These are phyloP conservation scores for Roridomyces roridus DNA, from an alignment of 768 basidiomycete species.

Conservation along the genomic window DNA sequence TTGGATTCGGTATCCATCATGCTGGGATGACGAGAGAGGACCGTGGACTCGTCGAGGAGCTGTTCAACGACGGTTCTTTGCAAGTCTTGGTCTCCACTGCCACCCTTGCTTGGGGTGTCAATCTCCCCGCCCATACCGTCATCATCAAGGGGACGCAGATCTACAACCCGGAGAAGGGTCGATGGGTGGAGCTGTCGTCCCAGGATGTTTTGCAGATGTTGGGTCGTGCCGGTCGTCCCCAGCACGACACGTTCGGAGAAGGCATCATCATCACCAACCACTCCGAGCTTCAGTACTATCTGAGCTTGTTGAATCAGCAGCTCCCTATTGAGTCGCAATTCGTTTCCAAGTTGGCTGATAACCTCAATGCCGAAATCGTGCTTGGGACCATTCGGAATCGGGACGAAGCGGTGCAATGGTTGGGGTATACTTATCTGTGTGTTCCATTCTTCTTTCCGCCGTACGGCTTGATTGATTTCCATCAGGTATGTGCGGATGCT, in stretches of 20 bases:
- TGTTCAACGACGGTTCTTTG: constrained; percentile 90
- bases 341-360: constrained; percentile 90
- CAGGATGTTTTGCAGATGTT: constrained; percentile 99
- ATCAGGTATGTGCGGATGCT: constrained; percentile 94
- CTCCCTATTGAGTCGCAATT: constrained; percentile 97
- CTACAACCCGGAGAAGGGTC: constrained; percentile 98
- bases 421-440: constrained; percentile 92
- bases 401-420: constrained; percentile 97
- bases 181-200: constrained; percentile 93
- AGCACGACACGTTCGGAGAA: constrained; percentile 96
- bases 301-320: constrained; percentile 95
- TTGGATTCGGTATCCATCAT: constrained; percentile 97
- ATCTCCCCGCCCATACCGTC: constrained; percentile 95
- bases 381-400: constrained; percentile 93
- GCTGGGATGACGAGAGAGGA: constrained; percentile 96
- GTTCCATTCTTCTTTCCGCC: neutral
- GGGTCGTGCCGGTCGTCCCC: constrained; percentile 95
- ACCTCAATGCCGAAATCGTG: constrained; percentile 96
- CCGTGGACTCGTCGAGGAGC: constrained; percentile 89
- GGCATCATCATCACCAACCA: constrained; percentile 99
- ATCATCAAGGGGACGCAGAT: constrained; percentile 99
- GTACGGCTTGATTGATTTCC: constrained; percentile 5
- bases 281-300: constrained; percentile 94
- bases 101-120: constrained; percentile 99
- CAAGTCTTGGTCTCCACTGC: constrained; percentile 97